Percentiles rank a stretch among this genome's conserved stretches.
phyloP scores from a whole-genome alignment of 2,329 filamentous ascomycete species.

The Escovopsis sp. region DNA sequence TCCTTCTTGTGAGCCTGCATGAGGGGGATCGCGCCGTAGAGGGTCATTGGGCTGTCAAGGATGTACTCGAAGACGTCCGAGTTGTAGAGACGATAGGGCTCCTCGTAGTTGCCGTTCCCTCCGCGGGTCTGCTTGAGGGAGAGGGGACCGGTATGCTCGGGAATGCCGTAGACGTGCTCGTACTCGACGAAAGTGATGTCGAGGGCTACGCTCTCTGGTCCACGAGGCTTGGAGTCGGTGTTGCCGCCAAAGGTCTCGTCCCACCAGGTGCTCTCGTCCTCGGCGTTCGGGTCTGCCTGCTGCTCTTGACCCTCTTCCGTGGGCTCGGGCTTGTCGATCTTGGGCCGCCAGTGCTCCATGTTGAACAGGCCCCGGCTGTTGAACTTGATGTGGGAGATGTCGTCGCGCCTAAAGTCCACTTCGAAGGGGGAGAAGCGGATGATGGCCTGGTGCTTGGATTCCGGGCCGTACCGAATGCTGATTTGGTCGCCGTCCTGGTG shows the following conservation, averaged over 20 bases:
- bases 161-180: conserved; percentile 84
- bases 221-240: conserved; percentile 87
- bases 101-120: conserved; percentile 67
- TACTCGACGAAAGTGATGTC: conserved; percentile 91
- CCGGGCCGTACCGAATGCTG: conserved; percentile 67
- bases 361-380: conserved; percentile 87
- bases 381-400: conserved; percentile 67
- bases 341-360: conserved; percentile 87
- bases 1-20: conserved; percentile 95
- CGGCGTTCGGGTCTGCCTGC: conserved; percentile 31
- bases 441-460: conserved; percentile 62
- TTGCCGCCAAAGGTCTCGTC: conserved; percentile 92
- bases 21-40: conserved; percentile 93
- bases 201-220: conserved; percentile 79
- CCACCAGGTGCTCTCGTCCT: conserved; percentile 92
- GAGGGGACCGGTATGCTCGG: conserved; percentile 78
- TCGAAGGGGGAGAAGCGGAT: conserved; percentile 72
- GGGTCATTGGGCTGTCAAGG: conserved; percentile 92
- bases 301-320: conserved; percentile 35
- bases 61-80: conserved; percentile 97
- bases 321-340: conserved; percentile 52
- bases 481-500: conserved; percentile 51
- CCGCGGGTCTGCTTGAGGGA: conserved; percentile 85
- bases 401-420: conserved; percentile 76
- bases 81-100: conserved; percentile 93